A percentile compares a stretch with the other conserved stretches of the same genome.
These are phyloP conservation scores for Pythium oligandrum DNA, from an alignment of 352 stramenopile genomes.

Conservation along the genomic window DNA sequence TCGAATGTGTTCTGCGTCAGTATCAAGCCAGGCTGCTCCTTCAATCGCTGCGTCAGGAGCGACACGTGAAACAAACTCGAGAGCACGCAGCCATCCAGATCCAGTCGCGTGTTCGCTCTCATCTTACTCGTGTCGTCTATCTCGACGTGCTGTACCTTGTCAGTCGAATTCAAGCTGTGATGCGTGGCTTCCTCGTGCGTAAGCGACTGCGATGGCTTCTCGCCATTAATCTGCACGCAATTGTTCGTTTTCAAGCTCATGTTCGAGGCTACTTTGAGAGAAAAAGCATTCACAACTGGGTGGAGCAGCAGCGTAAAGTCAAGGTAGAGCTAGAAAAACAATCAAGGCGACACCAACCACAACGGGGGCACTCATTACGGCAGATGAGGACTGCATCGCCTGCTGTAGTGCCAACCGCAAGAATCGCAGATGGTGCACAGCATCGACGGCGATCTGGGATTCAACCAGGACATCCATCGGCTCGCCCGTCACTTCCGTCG, in stretches of 20 bases:
- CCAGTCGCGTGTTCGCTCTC: constrained; percentile 44
- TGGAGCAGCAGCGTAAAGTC: too few relatives aligned
- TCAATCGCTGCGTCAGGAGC: constrained; percentile 7
- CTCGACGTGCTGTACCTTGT: constrained; percentile 77
- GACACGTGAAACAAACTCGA: constrained; percentile 6
- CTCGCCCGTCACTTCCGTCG: neutral
- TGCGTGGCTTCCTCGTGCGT: constrained; percentile 60
- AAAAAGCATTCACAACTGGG: too few relatives aligned
- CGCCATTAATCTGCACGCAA: constrained; percentile 35
- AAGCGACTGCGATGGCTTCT: constrained; percentile 46
- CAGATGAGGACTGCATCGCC: too few relatives aligned
- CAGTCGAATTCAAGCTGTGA: constrained; percentile 67
- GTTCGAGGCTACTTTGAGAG: constrained; percentile 22
- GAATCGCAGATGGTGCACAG: too few relatives aligned
- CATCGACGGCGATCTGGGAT: too few relatives aligned
- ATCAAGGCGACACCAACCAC: too few relatives aligned
- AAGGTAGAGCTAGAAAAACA: too few relatives aligned
- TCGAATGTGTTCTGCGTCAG: constrained; percentile 43
- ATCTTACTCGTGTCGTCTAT: constrained; percentile 74
- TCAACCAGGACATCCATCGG: too few relatives aligned
- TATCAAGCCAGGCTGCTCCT: constrained; percentile 17
- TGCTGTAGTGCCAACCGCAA: too few relatives aligned
- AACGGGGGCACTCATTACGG: too few relatives aligned
- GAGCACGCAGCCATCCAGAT: constrained; percentile 41
- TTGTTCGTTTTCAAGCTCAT: constrained; percentile 44